Conservation (phyloP, 2,329 filamentous ascomycete genomes). For the Aspergillus terreus region DNA sequence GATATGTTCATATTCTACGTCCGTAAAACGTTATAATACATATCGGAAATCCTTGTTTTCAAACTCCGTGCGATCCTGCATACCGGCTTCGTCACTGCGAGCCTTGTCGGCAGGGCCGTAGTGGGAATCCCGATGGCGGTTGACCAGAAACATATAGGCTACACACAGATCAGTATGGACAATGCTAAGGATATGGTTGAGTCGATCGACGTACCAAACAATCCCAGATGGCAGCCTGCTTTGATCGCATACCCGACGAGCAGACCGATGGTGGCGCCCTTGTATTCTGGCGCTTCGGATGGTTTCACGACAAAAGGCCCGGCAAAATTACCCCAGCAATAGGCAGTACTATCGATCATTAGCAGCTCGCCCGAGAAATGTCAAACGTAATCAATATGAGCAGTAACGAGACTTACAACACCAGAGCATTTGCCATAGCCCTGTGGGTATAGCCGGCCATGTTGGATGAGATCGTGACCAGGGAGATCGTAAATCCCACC, state of each 20-base stretch:
- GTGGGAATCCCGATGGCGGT: constrained; percentile 29
- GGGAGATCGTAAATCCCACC: constrained; percentile 35
- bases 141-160: constrained; percentile 34
- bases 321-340: constrained; percentile 40
- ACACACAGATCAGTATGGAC: neutral
- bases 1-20: too few relatives aligned
- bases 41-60: constrained; percentile 45
- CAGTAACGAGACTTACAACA: constrained; percentile 17
- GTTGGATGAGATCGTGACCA: constrained; percentile 34
- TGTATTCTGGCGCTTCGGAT: constrained; percentile 31
- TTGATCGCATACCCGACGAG: constrained; percentile 41
- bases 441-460: constrained; percentile 39
- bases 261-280: constrained; percentile 36
- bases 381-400: too few relatives aligned
- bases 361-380: too few relatives aligned
- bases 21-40: constrained; percentile 21
- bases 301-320: constrained; percentile 37
- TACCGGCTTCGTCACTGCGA: constrained; percentile 36
- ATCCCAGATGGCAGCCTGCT: constrained; percentile 30
- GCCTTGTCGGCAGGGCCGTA: constrained; percentile 35
- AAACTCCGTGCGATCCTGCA: constrained; percentile 37
- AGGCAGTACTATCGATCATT: constrained; percentile 22
- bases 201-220: constrained; percentile 26
- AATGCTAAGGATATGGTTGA: too few relatives aligned
- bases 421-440: constrained; percentile 30